A percentile compares a stretch with the other conserved stretches of the same genome.
phyloP scores from a whole-genome alignment of 768 basidiomycete species.

The Boletus rubroflammeus region DNA sequence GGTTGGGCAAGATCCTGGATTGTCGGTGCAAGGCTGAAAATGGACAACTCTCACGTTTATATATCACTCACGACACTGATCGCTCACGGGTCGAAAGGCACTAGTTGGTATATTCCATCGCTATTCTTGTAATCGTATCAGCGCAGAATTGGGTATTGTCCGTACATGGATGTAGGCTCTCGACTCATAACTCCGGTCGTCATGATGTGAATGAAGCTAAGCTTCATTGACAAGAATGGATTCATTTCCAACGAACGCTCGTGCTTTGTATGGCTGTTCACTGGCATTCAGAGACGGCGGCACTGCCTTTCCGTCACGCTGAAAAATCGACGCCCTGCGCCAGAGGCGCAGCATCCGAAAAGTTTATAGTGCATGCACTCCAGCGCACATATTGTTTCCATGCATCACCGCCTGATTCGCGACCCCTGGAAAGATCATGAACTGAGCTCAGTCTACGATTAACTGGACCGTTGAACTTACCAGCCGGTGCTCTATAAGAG shows the following conservation, averaged over 20 bases:
- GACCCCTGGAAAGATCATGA: slow-evolving; percentile 56
- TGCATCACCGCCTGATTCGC: slow-evolving; percentile 97
- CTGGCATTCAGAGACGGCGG: background rate
- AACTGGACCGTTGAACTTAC: slow-evolving; percentile 38
- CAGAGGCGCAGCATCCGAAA: slow-evolving; percentile 81
- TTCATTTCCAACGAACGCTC: slow-evolving; percentile 6
- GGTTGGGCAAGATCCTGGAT: slow-evolving; percentile 29
- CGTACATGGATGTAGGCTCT: slow-evolving; percentile 8
- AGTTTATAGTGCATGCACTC: slow-evolving; percentile 93
- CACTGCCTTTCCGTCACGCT: slow-evolving; percentile 30
- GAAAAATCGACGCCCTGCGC: slow-evolving; percentile 92
- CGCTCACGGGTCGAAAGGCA: slow-evolving; percentile 23
- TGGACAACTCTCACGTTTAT: slow-evolving; percentile 32
- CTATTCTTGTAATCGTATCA: slow-evolving; percentile 25
- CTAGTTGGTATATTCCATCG: slow-evolving; percentile 6
- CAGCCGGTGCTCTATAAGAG: slow-evolving; percentile 71
- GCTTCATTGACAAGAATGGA: slow-evolving; percentile 12
- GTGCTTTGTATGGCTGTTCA: slow-evolving; percentile 8
- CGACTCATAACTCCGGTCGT: slow-evolving; percentile 13
- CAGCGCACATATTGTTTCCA: slow-evolving; percentile 97
- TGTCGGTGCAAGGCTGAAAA: slow-evolving; percentile 28
- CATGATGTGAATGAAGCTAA: slow-evolving; percentile 26
- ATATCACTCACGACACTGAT: slow-evolving; percentile 34
- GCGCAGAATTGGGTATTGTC: slow-evolving; percentile 9
- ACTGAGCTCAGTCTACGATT: slow-evolving; percentile 17